Base-by-base conservation (phyloP, 805 yeast genomes). In the Saccharomyces mikatae region DNA sequence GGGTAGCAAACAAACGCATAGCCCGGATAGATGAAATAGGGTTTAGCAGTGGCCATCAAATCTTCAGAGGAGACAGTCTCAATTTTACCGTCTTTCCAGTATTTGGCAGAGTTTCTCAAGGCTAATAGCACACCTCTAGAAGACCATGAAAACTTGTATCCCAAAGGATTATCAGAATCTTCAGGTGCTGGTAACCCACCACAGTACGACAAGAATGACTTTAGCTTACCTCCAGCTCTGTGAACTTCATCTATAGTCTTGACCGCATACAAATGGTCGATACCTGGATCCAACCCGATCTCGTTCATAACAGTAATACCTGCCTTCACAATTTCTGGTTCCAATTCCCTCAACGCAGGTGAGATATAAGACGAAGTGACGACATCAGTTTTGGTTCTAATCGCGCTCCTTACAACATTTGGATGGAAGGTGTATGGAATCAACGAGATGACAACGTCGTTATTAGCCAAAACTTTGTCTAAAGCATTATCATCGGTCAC, bases 121-220 rank as follows among this genome's bases (percentile, higher is more conserved):
- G 99, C 99, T 67, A 94, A 81, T 69, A 94, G 76, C 46, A 94
- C 98, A 75, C 99, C 99, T 75, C 99, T 85, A 41, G 98, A 91
- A 31, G 97, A 89, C 99, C 99, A 94, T 47, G 98, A 91, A 76
- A 94, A 94, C 79, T 94, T 94, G 83, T 94, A 94, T 64, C 99
- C 99, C 71, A 94, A 80, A 55, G 99, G 99, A 77, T 94, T 94
- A 76, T 90, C 96, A 30, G 98, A 92, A 74, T 86, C 82, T 76
- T 92, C 99, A 60, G 99, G 97, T 31, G 99, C 94, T 61, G 98
- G 98, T 68, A 94, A 81, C 67, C 99, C 99, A 76, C 99, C 99
- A 77, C 99, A 94, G 86, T 89, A 94, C 6, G 97, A 89, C 65
- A 90, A 76, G 83, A 94, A 94, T 6, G 96, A 87, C 70, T 81